A percentile compares a stretch with the other conserved stretches of the same genome.
phyloP scores from a whole-genome alignment of 2,329 filamentous ascomycete genomes.

The Colletotrichum nymphaeae region DNA sequence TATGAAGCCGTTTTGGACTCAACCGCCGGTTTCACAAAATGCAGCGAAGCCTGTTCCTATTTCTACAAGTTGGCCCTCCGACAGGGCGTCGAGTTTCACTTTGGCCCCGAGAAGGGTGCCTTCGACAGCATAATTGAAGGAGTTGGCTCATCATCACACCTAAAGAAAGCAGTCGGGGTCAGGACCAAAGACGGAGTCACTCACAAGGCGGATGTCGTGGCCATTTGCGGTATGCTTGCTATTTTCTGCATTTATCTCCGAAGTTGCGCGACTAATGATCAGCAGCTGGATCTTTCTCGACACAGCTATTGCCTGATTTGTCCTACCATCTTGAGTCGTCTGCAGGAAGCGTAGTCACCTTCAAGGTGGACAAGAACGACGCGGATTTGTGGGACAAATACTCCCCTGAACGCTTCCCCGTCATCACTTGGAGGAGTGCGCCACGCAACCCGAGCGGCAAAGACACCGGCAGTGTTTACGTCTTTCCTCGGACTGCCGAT shows the following conservation, averaged over 20 bases:
- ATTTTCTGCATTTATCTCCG: not conserved
- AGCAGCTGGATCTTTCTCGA: constrained; percentile 46
- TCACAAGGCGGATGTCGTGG: constrained; percentile 46
- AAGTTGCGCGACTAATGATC: not conserved
- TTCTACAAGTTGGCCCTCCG: constrained; percentile 37
- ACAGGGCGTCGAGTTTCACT: constrained; percentile 41
- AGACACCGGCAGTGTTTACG: constrained; percentile 44
- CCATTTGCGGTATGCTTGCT: constrained; percentile 50
- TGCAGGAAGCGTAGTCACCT: constrained; percentile 37
- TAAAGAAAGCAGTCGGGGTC: constrained; percentile 49
- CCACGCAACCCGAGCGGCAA: constrained; percentile 42
- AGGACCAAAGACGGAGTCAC: constrained; percentile 48
- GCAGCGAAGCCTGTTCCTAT: constrained; percentile 39
- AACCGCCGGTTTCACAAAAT: constrained; percentile 39
- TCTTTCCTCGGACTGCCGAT: constrained; percentile 40
- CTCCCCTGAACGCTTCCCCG: constrained; percentile 45
- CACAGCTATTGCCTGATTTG: constrained; percentile 39
- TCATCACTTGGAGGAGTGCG: constrained; percentile 46
- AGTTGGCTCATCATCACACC: not conserved
- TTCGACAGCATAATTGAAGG: constrained; percentile 40
- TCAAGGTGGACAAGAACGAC: constrained; percentile 37
- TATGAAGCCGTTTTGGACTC: constrained; percentile 42
- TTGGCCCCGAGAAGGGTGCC: constrained; percentile 40
- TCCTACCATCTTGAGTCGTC: constrained; percentile 40
- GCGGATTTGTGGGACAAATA: constrained; percentile 45